Base-by-base conservation (phyloP, 305 asterid species). In the Fraxinus nigra region DNA sequence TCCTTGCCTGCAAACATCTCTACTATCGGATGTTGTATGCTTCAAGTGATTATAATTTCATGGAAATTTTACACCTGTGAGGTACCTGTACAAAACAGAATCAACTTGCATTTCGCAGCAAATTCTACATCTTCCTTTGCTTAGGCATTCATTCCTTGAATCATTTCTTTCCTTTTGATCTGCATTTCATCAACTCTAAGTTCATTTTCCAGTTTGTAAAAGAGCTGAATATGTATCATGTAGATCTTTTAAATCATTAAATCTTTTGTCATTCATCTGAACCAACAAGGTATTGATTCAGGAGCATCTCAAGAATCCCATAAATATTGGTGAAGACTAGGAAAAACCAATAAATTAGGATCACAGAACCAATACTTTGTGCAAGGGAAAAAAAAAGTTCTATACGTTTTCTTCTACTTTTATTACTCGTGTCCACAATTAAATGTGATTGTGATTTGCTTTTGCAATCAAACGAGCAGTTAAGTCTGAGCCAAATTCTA, bases 81-180 rank as follows among this genome's bases (percentile, higher is more conserved):
- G 38, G 33, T 91, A 94, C 98, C 97, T 94, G 90, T 94, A 95
- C 18, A 95, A 85, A 79, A 95, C 89, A 81, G 94, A 87, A 82
- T 94, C 96, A 51, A 92, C 89, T 80, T 89, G 91, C 86, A 78
- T 76, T 84, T 91, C 88, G 83, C 87, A 69, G 89, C 99, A 95
- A 75, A 94, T 81, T 61, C 89, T 83, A 79, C 99, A 95, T 56
- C 85, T 92, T 54, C 91, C 90, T 79, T 77, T 89, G 76, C 78
- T 78, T n/a, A 80, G 46, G 76, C 74, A 82, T 77, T 79, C 84
- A 38, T 72, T 82, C 76, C 33, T 63, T 38, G 87, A 78, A 76
- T 84, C 85, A 51, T 80, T 85, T 77, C 88, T 78, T 73, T 85
- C 87, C 86, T 84, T 84, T 75, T 82, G 89, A 74, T 89, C 97